A percentile compares a stretch with the other conserved stretches of the same genome.
Conservation (phyloP, 1,284 basidiomycete species). For the Ganoderma resinaceum region DNA sequence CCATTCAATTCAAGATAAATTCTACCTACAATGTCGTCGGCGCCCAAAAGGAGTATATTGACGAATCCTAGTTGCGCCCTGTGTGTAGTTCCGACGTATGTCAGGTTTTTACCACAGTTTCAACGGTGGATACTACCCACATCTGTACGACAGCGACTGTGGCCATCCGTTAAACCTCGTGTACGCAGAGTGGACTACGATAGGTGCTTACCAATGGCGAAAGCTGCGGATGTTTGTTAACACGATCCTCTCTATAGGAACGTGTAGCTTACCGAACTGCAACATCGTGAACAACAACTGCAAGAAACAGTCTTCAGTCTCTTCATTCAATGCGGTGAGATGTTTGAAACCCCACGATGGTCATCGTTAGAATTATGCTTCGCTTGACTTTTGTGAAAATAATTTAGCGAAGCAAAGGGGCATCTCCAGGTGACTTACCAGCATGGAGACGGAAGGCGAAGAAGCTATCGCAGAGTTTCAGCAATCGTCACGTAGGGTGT, state of each 20-base stretch:
- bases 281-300: conserved; percentile 13
- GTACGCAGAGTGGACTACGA: neutral
- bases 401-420: neutral
- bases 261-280: conserved; percentile 19
- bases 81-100: neutral
- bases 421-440: conserved; percentile 12
- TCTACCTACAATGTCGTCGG: neutral
- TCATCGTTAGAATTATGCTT: conserved; percentile 5
- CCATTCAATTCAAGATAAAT: too few species aligned
- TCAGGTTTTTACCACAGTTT: neutral
- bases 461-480: conserved; percentile 9
- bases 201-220: neutral
- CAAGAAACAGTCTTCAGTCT: neutral
- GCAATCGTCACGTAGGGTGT: neutral
- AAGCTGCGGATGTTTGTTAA: neutral
- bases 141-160: conserved; percentile 6
- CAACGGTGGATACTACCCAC: neutral
- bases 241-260: neutral
- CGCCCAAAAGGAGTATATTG: neutral
- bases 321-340: neutral
- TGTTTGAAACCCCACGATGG: conserved; percentile 4
- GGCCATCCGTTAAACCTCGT: neutral
- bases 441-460: conserved; percentile 21
- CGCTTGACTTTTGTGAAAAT: conserved; percentile 16
- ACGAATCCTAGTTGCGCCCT: conserved; percentile 1